phyloP scores from a whole-genome alignment of 352 stramenopile species.

The Salisapilia sapeloensis region DNA sequence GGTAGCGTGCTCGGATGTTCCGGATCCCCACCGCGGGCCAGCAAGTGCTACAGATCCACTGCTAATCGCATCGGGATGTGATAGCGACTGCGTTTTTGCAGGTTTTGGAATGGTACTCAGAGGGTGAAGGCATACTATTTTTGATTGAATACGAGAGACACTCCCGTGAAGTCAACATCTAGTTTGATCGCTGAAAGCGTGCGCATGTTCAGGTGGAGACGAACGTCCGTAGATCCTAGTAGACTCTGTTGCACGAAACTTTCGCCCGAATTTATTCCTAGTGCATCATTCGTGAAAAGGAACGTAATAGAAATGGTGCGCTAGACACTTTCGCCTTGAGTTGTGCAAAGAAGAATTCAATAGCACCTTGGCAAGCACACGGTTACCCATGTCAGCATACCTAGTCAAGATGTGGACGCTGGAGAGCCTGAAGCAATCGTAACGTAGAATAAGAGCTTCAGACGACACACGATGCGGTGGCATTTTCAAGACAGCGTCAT shows the following conservation, averaged over 20 bases:
- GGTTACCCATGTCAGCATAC: constrained; percentile 51
- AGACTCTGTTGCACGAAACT: constrained; percentile 52
- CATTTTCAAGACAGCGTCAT: constrained; percentile 59
- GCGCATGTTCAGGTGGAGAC: constrained; percentile 37
- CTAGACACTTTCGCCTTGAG: constrained; percentile 37
- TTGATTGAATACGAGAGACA: constrained; percentile 67
- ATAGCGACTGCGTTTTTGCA: constrained; percentile 41
- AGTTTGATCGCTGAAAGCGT: constrained; percentile 34
- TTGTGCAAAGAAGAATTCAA: constrained; percentile 62
- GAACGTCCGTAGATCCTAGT: constrained; percentile 49
- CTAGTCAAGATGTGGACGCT: constrained; percentile 49
- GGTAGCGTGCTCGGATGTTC: no score
- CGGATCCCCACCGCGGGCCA: no score
- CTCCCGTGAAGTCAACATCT: constrained; percentile 24
- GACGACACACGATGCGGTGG: constrained; percentile 61
- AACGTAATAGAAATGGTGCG: constrained; percentile 65
- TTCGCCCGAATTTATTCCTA: constrained; percentile 9
- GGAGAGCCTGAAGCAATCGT: constrained; percentile 38
- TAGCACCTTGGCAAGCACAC: constrained; percentile 64
- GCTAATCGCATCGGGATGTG: constrained; percentile 9
- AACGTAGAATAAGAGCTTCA: constrained; percentile 52
- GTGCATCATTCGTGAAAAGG: constrained; percentile 17
- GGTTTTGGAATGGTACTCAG: constrained; percentile 55
- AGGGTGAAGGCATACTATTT: constrained; percentile 70
- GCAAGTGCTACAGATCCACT: no score